These are phyloP conservation scores for Chrysanthemum seticuspe DNA, from an alignment of 129 eudicot genomes.

Conservation along the genomic window DNA sequence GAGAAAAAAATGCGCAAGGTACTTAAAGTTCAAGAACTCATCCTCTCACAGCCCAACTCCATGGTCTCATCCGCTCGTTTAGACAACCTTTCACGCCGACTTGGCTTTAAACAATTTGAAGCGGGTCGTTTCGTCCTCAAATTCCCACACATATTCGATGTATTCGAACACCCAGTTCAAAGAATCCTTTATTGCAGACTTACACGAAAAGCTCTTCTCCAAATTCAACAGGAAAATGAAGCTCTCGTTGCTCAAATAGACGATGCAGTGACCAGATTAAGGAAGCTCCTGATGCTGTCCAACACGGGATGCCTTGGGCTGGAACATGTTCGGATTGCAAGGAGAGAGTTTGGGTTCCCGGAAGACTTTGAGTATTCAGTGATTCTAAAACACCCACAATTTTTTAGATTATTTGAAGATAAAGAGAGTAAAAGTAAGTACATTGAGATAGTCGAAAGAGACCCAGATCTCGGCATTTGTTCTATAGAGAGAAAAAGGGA, in stretches of 20 bases:
- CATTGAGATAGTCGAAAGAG: conserved; percentile 61
- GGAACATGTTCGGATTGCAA: conserved; percentile 74
- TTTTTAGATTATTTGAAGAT: conserved; percentile 75
- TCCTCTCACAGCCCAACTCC: conserved; percentile 66
- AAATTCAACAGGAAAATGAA: conserved; percentile 74
- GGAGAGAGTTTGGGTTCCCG: conserved; percentile 83
- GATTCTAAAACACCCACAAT: conserved; percentile 66
- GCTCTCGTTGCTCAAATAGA: conserved; percentile 66
- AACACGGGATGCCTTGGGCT: conserved; percentile 64
- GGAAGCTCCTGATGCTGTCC: conserved; percentile 78
- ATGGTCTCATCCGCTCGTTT: conserved; percentile 70
- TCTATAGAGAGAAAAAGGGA: conserved; percentile 72
- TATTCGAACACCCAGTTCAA: conserved; percentile 94
- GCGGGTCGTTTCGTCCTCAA: conserved; percentile 72
- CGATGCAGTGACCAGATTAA: conserved; percentile 54
- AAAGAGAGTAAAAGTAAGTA: conserved; percentile 70
- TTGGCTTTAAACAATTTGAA: conserved; percentile 78
- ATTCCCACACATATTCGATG: conserved; percentile 78
- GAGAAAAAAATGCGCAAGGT: conserved; percentile 84
- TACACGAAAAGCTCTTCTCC: conserved; percentile 57
- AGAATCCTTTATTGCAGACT: conserved; percentile 79
- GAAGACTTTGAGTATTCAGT: conserved; percentile 80
- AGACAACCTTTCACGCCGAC: conserved; percentile 61
- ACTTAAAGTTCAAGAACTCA: conserved; percentile 69
- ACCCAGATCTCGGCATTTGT: conserved; percentile 47